These are phyloP conservation scores for Neonothopanus nambi DNA, from an alignment of 1,284 basidiomycete genomes.

Conservation along the genomic window DNA sequence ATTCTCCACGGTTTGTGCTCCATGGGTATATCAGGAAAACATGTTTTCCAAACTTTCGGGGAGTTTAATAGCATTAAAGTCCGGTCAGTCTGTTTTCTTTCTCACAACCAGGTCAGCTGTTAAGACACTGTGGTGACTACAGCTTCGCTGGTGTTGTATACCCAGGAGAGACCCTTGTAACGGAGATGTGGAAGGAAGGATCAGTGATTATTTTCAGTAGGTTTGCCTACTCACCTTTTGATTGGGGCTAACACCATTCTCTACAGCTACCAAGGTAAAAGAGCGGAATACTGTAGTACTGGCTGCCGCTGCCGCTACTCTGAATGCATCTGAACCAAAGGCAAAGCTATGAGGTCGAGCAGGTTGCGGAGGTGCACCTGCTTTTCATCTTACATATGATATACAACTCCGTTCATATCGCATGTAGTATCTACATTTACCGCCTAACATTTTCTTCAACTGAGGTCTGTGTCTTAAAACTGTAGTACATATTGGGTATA, in stretches of 20 bases:
- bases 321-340: constrained; percentile 47
- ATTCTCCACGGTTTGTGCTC: constrained; percentile 86
- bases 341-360: constrained; percentile 67
- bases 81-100: constrained; percentile 51
- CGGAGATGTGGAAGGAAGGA: constrained; percentile 98
- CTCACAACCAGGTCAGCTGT: background rate
- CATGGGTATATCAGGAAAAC: constrained; percentile 95
- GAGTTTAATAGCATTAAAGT: constrained; percentile 94
- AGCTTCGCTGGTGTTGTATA: constrained; percentile 88
- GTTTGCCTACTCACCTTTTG: background rate
- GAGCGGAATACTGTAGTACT: constrained; percentile 73
- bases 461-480: too few relatives aligned
- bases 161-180: constrained; percentile 93
- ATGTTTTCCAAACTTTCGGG: constrained; percentile 87
- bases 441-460: too few relatives aligned
- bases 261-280: constrained; percentile 73
- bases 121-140: constrained; percentile 24
- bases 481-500: too few relatives aligned
- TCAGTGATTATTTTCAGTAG: constrained; percentile 88
- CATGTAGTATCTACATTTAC: too few relatives aligned
- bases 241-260: background rate
- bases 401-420: too few relatives aligned
- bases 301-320: constrained; percentile 74
- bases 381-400: too few relatives aligned
- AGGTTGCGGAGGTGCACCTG: too few relatives aligned